Evolutionary conservation across 1,139 yeast genomes (phyloP), one percentile per base, ranked within the genome.

Genomic region (Hemisphaericaspora xylanilytica): DNA sequence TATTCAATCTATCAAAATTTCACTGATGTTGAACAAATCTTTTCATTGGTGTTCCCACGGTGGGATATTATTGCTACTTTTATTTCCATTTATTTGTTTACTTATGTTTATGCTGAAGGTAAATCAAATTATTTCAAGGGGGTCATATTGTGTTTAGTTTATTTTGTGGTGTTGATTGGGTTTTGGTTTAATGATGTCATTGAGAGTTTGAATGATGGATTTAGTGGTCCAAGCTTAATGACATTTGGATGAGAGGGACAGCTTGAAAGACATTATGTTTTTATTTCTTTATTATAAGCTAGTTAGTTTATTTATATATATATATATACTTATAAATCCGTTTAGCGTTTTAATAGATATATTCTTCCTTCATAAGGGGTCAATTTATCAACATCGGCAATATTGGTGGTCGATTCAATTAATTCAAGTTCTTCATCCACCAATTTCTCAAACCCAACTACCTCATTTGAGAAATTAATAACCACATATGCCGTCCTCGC

Each of bases 71-170:
- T 90, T 51, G 95, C 95, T 11, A 81, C 89, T 6, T 75, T 90
- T 46, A 78, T 87, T 32, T 85, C 96, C 38, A 94, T 90, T 41
- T 87, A 89, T 49, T 68, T 92, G 59, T 90, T 89, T 68, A 86
- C 96, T 0, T 92, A 94, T 60, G 80, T 92, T 43, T 94, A 94
- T 58, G 96, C 97, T 0, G 98, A 92, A 57, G 99, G 98, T 2
- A 90, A 90, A 56, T 85, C 95, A 27, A 92, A 94, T 57, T 92
- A 92, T 58, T 92, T 92, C 71, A 92, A 92, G 60, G 98, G 99
- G 1, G 84, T 92, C 13, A 88, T 94, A 48, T 69, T 94, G 56
- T 80, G 90, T 13, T 73, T 94, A 52, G 74, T 88, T 22, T 92
- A 92, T 58, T 56, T 80, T 16, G 92, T 88, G 28, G 81, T 87